These are phyloP conservation scores for Vaccinium darrowii DNA, from an alignment of 148 eudicot species.

Conservation along the genomic window DNA sequence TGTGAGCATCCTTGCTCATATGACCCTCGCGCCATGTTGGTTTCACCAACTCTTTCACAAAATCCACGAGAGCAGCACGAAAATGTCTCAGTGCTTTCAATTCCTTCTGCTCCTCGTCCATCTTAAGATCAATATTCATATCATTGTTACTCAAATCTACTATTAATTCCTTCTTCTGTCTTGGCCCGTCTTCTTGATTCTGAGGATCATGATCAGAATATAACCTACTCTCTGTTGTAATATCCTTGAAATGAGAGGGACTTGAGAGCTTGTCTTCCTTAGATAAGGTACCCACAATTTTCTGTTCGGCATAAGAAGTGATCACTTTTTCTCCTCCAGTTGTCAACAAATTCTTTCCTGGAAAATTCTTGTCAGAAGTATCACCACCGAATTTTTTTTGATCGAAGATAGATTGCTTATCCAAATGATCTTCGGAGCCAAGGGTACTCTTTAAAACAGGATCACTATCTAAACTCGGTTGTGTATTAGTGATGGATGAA, in stretches of 20 bases:
- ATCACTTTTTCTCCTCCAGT: conserved; percentile 48
- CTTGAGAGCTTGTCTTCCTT: conserved; percentile 40
- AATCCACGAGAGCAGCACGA: conserved; percentile 77
- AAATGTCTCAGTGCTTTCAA: conserved; percentile 61
- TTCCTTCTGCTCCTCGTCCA: conserved; percentile 41
- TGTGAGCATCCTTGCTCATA: conserved; percentile 86
- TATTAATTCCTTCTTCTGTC: conserved; percentile 33
- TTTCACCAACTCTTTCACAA: conserved; percentile 75
- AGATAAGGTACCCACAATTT: conserved; percentile 26
- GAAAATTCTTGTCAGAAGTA: conserved; percentile 30
- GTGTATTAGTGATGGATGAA: conserved; percentile 18
- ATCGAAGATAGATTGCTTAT: conserved; percentile 27
- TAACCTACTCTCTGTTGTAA: conserved; percentile 28
- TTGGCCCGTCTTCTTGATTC: conserved; percentile 30
- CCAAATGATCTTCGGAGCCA: conserved; percentile 20
- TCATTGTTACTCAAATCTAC: conserved; percentile 34
- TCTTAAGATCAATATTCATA: conserved; percentile 34
- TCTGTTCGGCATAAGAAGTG: conserved; percentile 40
- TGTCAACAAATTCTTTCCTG: conserved; percentile 28
- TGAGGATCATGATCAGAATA: conserved; percentile 24
- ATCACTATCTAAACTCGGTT: conserved; percentile 19
- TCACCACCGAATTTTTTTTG: conserved; percentile 18
- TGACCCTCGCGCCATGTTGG: conserved; percentile 84
- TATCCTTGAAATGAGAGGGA: conserved; percentile 37
- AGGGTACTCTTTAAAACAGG: conserved; percentile 17